phyloP scores from a whole-genome alignment of 768 basidiomycete genomes.

The Podaxis sp. region DNA sequence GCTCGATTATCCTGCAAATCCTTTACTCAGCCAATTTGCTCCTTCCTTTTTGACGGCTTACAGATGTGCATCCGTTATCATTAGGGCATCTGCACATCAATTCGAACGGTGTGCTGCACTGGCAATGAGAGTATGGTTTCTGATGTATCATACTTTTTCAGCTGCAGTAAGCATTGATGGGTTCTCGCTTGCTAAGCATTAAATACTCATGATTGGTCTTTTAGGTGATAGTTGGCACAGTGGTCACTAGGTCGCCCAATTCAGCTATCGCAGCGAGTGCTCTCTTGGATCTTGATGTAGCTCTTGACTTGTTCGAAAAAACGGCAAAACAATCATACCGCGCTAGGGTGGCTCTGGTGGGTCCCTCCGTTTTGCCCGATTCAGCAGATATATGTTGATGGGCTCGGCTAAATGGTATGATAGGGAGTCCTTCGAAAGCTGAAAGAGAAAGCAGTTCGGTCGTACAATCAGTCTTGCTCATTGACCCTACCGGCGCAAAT shows the following conservation, averaged over 20 bases:
- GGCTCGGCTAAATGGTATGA: not conserved
- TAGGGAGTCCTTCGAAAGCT: slow-evolving; percentile 46
- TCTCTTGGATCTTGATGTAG: slow-evolving; percentile 45
- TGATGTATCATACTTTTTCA: slow-evolving; percentile 50
- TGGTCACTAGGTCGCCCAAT: slow-evolving; percentile 57
- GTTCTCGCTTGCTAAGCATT: not conserved
- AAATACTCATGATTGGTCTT: not conserved
- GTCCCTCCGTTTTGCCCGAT: slow-evolving; percentile 14
- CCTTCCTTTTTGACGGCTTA: slow-evolving; percentile 58
- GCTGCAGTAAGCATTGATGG: slow-evolving; percentile 38
- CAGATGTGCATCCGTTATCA: slow-evolving; percentile 49
- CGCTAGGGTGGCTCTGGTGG: slow-evolving; percentile 46
- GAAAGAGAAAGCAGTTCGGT: slow-evolving; percentile 42
- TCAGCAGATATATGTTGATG: not conserved
- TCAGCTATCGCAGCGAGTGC: slow-evolving; percentile 51
- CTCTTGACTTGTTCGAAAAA: slow-evolving; percentile 46
- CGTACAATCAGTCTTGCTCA: slow-evolving; percentile 30
- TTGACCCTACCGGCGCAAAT: slow-evolving; percentile 11
- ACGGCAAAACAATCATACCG: slow-evolving; percentile 44
- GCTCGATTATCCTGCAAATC: slow-evolving; percentile 52
- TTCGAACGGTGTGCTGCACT: slow-evolving; percentile 48
- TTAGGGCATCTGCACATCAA: slow-evolving; percentile 48
- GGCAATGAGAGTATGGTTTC: slow-evolving; percentile 50
- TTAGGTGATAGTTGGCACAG: slow-evolving; percentile 58
- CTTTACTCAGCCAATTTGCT: slow-evolving; percentile 53